Evolutionary conservation across 1,139 yeast species (phyloP), one percentile per base, ranked within the genome.

Genomic region (Hyphopichia khmerensis): DNA sequence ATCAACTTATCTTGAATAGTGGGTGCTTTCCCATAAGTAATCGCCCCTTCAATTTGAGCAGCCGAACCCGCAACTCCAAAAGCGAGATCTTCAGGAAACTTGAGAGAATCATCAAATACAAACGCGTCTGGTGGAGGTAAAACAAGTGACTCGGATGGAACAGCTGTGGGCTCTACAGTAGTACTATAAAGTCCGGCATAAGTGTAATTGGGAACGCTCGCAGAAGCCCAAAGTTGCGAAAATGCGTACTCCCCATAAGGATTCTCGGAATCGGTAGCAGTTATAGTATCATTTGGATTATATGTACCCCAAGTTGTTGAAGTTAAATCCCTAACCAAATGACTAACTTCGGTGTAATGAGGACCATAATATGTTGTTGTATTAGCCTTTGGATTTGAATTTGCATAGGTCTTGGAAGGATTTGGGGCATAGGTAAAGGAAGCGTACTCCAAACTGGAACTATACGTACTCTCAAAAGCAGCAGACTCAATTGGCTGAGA

Each of bases 31-130:
- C 72, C 56, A 57, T 51, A 29, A 34, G 60, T 56, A 23, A 60
- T 53, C 7, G 71, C 69, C 16, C 72, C 72, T 52, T 67, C 72
- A 37, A 64, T 58, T 46, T 67, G 72, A 39, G 52, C 52, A 9
- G 64, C 64, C 11, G 57, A 52, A 5, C 61, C 62, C 5, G 64
- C 62, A 15, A 56, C 62, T 4, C 64, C 64, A 32, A 56, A 51
- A 14, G 55, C 35, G 40, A 59, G 58, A 24, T 45, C 56, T 18
- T 39, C 36, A 2, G 64, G 61, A 37, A 56, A 57, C 29, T 47
- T 51, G 41, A 52, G 47, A 10, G 47, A 40, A 27, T 48, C 45
- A 32, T 48, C 54, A 37, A 55, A 56, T 3, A 24, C 15, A 35
- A 53, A 56, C 7, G 52, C 42, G 38, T 55, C 57, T 16, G 46